Evolutionary conservation across 352 stramenopile species (phyloP).

Genomic region (Saprolegnia parasitica): DNA sequence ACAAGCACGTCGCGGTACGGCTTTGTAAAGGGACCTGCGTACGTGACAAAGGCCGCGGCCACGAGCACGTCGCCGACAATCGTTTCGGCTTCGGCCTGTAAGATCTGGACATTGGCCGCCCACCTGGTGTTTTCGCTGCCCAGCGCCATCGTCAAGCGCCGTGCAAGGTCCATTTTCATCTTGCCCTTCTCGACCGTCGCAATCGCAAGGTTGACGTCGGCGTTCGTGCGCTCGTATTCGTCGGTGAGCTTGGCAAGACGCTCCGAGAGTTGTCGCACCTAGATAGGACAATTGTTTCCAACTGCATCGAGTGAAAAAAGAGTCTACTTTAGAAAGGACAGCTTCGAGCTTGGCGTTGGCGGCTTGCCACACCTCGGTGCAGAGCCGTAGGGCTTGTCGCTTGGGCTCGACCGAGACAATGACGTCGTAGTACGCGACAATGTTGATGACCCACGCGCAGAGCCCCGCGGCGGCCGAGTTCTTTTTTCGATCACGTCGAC

Average conservation of each 20-base stretch:
- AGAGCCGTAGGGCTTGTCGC: constrained; percentile 69
- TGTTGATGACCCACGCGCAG: constrained; percentile 86
- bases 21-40: constrained; percentile 93
- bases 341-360: constrained; percentile 85
- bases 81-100: constrained; percentile 67
- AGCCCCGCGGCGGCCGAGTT: constrained; percentile 71
- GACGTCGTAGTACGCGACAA: constrained; percentile 93
- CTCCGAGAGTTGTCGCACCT: constrained; percentile 36
- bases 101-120: constrained; percentile 70
- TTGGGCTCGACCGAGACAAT: constrained; percentile 93
- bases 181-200: constrained; percentile 77
- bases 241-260: constrained; percentile 59
- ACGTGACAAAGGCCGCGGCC: constrained; percentile 90
- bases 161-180: constrained; percentile 88
- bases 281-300: constrained; percentile 31
- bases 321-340: constrained; percentile 84
- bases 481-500: constrained; percentile 81
- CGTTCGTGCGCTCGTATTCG: constrained; percentile 85
- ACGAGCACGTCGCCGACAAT: constrained; percentile 89
- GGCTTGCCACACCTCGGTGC: constrained; percentile 68
- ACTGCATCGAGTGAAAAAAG: not conserved
- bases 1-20: constrained; percentile 86
- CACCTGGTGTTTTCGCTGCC: constrained; percentile 92
- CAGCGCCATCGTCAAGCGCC: constrained; percentile 86
- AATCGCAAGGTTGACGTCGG: constrained; percentile 88